Base-by-base conservation (phyloP, 1,284 basidiomycete genomes). In the Hortiboletus rubellus region DNA sequence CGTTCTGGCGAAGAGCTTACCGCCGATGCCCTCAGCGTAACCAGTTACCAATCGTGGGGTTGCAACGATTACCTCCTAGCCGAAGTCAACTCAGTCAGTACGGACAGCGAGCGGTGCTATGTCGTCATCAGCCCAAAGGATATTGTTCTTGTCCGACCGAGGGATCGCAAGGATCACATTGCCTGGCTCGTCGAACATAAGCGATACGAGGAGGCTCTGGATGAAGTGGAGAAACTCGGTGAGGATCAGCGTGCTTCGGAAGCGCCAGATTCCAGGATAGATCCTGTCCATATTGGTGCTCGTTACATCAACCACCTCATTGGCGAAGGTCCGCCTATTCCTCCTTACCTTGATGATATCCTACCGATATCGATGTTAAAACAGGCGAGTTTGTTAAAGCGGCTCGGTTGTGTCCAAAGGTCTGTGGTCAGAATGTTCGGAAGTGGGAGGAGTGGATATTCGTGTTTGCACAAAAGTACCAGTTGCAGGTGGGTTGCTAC, bases 361-460 rank as follows among this genome's bases (percentile, higher is more conserved):
- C 7, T 38, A 18, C 54, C 49, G 34, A 57, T 52, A 43, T 58
- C 18, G 27, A 22, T n/a, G 46, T 30, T n/a, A 27, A 38, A 55
- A 37, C 65, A 92, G 93, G 85, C 33, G 83, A 96, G 52, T 98
- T 85, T 64, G 76, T 74, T 5, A 91, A 91, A 66, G 96, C 97
- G 1, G 96, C 96, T 0, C 76, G 81, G 15, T 76, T 96, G n/a
- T 91, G 89, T 58, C 88, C 93, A 0, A 93, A 92, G 68, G 93
- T 98, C 1, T 89, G 98, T 58, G 88, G 84, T 1, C 83, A 85
- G 37, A 86, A 98, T 65, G 77, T 81, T 6, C 86, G 86, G 63
- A 82, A 84, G 17, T 99, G 97, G 97, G 96, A 98, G 71, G 86
- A 91, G 66, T 97, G 92, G 90, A 92, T 98, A 70, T 96, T 97